Conservation (phyloP, 805 yeast species). For the Metschnikowia rubicola region DNA sequence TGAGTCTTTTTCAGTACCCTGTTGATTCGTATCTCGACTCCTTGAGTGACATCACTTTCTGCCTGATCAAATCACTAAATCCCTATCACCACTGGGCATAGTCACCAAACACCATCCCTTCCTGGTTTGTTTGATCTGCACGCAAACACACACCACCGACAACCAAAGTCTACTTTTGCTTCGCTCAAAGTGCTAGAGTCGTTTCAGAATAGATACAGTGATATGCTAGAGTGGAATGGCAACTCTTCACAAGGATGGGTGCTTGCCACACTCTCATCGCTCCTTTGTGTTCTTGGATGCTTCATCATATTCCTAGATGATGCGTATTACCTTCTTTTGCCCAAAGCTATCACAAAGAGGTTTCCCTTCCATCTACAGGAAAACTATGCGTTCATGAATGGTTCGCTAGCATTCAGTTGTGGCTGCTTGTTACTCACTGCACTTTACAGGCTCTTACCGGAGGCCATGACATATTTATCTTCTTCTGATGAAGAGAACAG, state of each 20-base stretch:
- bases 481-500: conserved; percentile 17
- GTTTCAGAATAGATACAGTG: background rate
- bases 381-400: conserved; percentile 64
- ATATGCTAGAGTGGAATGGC: conserved; percentile 1
- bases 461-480: conserved; percentile 47
- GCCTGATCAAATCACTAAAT: too few species aligned
- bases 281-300: conserved; percentile 72
- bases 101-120: too few species aligned
- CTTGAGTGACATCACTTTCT: too few species aligned
- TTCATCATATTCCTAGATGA: conserved; percentile 60
- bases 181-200: too few species aligned
- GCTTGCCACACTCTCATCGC: conserved; percentile 60
- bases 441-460: conserved; percentile 73
- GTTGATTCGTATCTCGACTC: too few species aligned
- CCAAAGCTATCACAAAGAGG: conserved; percentile 37
- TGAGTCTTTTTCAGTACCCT: too few species aligned
- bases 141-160: too few species aligned
- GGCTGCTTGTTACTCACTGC: conserved; percentile 85
- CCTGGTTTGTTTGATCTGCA: too few species aligned
- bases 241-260: conserved; percentile 54
- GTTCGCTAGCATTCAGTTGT: conserved; percentile 70
- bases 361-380: conserved; percentile 53
- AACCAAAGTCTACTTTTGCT: too few species aligned
- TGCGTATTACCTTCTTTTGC: conserved; percentile 40
- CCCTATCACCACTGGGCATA: too few species aligned